A percentile compares a stretch with the other conserved stretches of the same genome.
These are phyloP conservation scores for Bipolaris zeicola DNA, from an alignment of 2,329 filamentous ascomycete species.

Conservation along the genomic window DNA sequence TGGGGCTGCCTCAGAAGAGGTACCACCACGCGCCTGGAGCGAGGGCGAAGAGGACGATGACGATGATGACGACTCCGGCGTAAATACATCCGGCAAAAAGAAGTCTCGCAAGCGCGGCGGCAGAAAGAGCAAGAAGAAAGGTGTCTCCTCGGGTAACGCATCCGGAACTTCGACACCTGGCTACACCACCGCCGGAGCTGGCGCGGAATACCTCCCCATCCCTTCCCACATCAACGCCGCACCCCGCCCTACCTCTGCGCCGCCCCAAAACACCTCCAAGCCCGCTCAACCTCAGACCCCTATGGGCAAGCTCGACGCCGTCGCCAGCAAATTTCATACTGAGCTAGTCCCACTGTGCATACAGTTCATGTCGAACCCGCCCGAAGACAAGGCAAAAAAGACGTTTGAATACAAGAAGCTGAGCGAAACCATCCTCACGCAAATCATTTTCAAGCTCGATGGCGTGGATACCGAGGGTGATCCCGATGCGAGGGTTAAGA, in stretches of 20 bases:
- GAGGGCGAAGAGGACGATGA: slow-evolving; percentile 51
- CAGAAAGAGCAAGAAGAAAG: slow-evolving; percentile 55
- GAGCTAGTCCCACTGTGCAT: slow-evolving; percentile 69
- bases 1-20: slow-evolving; percentile 46
- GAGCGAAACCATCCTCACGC: slow-evolving; percentile 75
- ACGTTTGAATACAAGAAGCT: slow-evolving; percentile 76
- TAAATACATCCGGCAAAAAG: slow-evolving; percentile 41
- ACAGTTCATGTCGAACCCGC: slow-evolving; percentile 66
- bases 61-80: slow-evolving; percentile 37
- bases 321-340: slow-evolving; percentile 67
- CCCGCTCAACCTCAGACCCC: slow-evolving; percentile 40
- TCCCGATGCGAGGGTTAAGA: slow-evolving; percentile 64
- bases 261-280: slow-evolving; percentile 37
- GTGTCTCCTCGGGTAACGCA: slow-evolving; percentile 48
- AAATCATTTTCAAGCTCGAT: slow-evolving; percentile 78
- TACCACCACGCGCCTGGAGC: slow-evolving; percentile 35
- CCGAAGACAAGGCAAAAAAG: slow-evolving; percentile 64
- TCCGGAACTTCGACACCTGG: slow-evolving; percentile 52
- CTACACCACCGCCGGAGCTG: slow-evolving; percentile 35
- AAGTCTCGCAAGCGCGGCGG: slow-evolving; percentile 41
- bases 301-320: slow-evolving; percentile 67
- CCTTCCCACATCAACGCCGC: slow-evolving; percentile 42
- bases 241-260: slow-evolving; percentile 42
- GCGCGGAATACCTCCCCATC: slow-evolving; percentile 47
- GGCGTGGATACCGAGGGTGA: slow-evolving; percentile 76